A percentile compares a stretch with the other conserved stretches of the same genome.
Evolutionary conservation across 2,329 filamentous ascomycete species (phyloP).

Genomic region (Claviceps purpurea): DNA sequence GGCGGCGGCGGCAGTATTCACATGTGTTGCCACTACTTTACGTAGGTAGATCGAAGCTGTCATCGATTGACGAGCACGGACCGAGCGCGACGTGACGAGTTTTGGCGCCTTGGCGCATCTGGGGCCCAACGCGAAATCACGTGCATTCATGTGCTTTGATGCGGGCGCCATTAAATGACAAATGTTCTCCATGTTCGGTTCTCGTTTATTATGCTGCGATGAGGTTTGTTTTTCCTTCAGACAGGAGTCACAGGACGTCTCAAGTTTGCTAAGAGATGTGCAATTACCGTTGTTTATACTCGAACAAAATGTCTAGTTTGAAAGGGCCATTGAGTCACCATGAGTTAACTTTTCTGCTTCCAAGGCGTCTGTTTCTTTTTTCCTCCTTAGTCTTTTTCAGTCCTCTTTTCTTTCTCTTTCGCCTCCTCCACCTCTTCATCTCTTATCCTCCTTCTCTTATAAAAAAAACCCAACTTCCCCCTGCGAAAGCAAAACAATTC

Average conservation of each 20-base stretch:
- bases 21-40: too few relatives aligned
- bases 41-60: neutral
- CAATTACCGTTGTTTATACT: too few relatives aligned
- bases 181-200: too few relatives aligned
- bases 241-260: too few relatives aligned
- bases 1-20: too few relatives aligned
- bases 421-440: neutral
- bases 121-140: conserved; percentile 8
- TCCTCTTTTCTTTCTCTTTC: neutral
- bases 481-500: neutral
- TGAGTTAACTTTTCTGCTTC: too few relatives aligned
- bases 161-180: neutral
- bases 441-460: neutral
- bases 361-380: neutral
- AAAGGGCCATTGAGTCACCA: too few relatives aligned
- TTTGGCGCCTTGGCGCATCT: neutral
- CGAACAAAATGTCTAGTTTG: too few relatives aligned
- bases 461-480: too few relatives aligned
- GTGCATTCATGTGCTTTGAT: conserved; percentile 1
- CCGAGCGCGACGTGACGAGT: neutral
- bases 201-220: neutral
- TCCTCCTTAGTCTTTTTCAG: neutral
- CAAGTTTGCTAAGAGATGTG: too few relatives aligned
- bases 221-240: neutral
- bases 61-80: neutral